Base-by-base conservation (phyloP, 768 basidiomycete genomes). In the Mycena kentingensis region DNA sequence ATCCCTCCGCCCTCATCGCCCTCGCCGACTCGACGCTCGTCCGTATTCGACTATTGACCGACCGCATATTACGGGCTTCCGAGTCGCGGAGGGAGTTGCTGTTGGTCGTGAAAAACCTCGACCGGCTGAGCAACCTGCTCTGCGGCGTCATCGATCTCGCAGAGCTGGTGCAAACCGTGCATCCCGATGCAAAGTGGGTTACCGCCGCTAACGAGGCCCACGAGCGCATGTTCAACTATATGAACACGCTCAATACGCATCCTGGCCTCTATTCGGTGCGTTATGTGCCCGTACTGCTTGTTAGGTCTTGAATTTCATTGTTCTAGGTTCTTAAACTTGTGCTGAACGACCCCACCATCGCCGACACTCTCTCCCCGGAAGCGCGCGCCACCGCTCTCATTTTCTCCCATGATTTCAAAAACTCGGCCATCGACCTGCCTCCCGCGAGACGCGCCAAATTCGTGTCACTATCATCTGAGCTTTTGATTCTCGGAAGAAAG, bases 131-230 rank as follows among this genome's bases (percentile, higher is more conserved):
- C 67, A 95, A 99, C 74, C 78, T 96, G 70, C 75, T 99, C 2
- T 99, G 97, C 63, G 87, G 91, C 11, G 93, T 99, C 55, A 98
- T 98, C 56, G 97, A 99, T 72, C 82, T 98, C 53, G 90, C 93
- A 46, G 97, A 99, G 68, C 80, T 97, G 44, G 79, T 99, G 25
- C 82, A 95, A 57, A 95, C 96, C 65, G 87, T 93, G 0, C 95
- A 98, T 73, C 94, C 96, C 1, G 92, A 97, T 65, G 74, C 76
- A 24, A 63, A 70, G 39, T 98, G 96, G 95, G 79, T 91, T 15
- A 78, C 83, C 15, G 87, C 87, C 44, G 91, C 91, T 38, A 91
- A 97, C 65, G 77, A 80, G 55, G 88, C 90, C 36, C 98, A 98
- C 68, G 94, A 93, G 69, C 83, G 81, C 55, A 75, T 98, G 56